phyloP scores from a whole-genome alignment of 2,329 filamentous ascomycete species.

The Sclerotinia spermophila region DNA sequence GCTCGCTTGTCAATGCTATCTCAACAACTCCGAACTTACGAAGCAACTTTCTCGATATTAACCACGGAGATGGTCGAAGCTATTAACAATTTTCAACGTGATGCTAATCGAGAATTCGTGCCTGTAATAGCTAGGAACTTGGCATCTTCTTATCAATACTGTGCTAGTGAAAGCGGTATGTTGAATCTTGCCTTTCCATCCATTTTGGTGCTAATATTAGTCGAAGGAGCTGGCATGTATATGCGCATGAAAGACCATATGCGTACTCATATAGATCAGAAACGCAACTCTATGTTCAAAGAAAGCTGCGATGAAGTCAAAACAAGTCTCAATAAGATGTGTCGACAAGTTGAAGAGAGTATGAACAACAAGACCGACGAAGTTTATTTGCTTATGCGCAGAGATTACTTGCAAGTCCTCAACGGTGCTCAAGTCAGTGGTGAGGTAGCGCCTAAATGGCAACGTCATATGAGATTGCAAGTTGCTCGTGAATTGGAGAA shows the following conservation, averaged over 20 bases:
- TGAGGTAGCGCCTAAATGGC: slow-evolving; percentile 30
- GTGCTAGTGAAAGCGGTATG: slow-evolving; percentile 43
- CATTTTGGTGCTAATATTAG: neutral
- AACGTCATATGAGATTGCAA: slow-evolving; percentile 24
- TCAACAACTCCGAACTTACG: slow-evolving; percentile 43
- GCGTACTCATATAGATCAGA: slow-evolving; percentile 42
- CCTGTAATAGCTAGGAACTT: slow-evolving; percentile 47
- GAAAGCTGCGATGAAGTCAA: slow-evolving; percentile 43
- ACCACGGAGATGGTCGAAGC: slow-evolving; percentile 34
- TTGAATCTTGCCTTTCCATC: neutral
- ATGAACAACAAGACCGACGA: slow-evolving; percentile 35
- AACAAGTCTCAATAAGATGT: slow-evolving; percentile 41
- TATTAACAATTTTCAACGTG: slow-evolving; percentile 47
- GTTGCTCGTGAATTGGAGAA: slow-evolving; percentile 4
- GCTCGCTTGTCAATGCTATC: slow-evolving; percentile 41
- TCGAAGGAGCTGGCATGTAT: slow-evolving; percentile 43
- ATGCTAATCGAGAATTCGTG: slow-evolving; percentile 52
- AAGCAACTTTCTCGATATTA: slow-evolving; percentile 41
- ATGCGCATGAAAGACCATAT: slow-evolving; percentile 52
- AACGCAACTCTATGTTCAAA: slow-evolving; percentile 48
- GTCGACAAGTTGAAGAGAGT: slow-evolving; percentile 26
- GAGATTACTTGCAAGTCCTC: slow-evolving; percentile 37
- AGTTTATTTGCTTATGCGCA: slow-evolving; percentile 34
- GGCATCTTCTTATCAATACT: slow-evolving; percentile 45
- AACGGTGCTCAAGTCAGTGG: slow-evolving; percentile 29